phyloP scores from a whole-genome alignment of 2,329 filamentous ascomycete species.

The Podosphaera xanthii region DNA sequence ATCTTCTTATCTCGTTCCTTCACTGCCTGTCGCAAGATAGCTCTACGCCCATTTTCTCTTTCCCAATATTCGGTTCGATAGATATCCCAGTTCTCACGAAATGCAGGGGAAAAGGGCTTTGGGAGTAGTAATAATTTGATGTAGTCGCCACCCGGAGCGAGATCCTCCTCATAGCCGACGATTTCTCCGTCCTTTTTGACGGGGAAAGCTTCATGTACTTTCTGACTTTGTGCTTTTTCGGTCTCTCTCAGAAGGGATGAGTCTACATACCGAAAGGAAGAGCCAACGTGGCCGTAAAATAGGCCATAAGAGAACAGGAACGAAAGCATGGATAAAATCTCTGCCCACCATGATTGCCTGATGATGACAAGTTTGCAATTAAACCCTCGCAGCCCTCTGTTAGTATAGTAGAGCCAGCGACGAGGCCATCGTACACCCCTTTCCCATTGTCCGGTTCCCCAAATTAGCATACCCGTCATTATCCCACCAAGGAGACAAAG shows the following conservation, averaged over 20 bases:
- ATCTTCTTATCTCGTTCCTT: slow-evolving; percentile 44
- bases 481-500: slow-evolving; percentile 79
- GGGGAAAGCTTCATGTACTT: slow-evolving; percentile 18
- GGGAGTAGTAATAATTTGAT: slow-evolving; percentile 76
- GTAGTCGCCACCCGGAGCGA: slow-evolving; percentile 74
- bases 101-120: slow-evolving; percentile 85
- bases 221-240: slow-evolving; percentile 32
- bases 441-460: slow-evolving; percentile 93
- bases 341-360: slow-evolving; percentile 59
- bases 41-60: slow-evolving; percentile 73
- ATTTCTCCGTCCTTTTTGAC: slow-evolving; percentile 37
- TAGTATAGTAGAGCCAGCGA: slow-evolving; percentile 72
- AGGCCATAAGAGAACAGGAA: slow-evolving; percentile 60
- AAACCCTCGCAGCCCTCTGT: slow-evolving; percentile 72
- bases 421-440: slow-evolving; percentile 84
- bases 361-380: slow-evolving; percentile 92
- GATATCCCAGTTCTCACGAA: slow-evolving; percentile 90
- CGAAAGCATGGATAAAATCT: slow-evolving; percentile 45
- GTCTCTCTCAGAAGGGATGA: slow-evolving; percentile 34
- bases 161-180: slow-evolving; percentile 59
- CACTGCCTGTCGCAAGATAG: slow-evolving; percentile 46
- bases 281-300: slow-evolving; percentile 44
- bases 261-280: slow-evolving; percentile 58
- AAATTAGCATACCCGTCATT: slow-evolving; percentile 67
- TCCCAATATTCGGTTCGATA: slow-evolving; percentile 95